Conservation (phyloP, 2,329 filamentous ascomycete species). For the Epichloe sibirici region DNA sequence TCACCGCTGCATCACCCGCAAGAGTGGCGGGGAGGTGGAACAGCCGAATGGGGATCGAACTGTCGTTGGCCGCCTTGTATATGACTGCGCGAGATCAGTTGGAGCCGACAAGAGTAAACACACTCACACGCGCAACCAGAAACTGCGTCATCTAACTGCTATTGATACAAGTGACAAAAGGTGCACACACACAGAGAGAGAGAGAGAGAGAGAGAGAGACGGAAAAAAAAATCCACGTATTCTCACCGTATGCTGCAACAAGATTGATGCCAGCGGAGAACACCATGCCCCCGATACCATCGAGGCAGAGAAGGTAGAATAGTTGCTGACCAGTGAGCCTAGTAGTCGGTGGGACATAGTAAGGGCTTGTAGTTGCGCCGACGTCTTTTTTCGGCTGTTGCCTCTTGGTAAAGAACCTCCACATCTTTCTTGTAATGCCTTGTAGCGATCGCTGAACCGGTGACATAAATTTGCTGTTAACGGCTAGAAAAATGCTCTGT, state of each 20-base stretch:
- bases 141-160: too few species aligned
- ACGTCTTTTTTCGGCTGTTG: not conserved
- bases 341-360: not conserved
- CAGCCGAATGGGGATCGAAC: not conserved
- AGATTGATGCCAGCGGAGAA: not conserved
- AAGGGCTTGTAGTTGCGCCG: not conserved
- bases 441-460: not conserved
- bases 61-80: not conserved
- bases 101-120: not conserved
- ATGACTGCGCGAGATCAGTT: conserved; percentile 1
- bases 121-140: too few species aligned
- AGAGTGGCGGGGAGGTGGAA: not conserved
- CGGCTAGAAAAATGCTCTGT: too few species aligned
- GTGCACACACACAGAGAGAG: not conserved
- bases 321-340: not conserved
- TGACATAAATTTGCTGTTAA: too few species aligned
- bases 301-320: not conserved
- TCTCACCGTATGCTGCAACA: not conserved
- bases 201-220: too few species aligned
- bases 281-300: not conserved
- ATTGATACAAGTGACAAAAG: not conserved
- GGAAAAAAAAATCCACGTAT: not conserved
- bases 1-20: conserved; percentile 26
- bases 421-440: not conserved
- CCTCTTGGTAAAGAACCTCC: not conserved